phyloP scores from a whole-genome alignment of 352 stramenopile species.

The Pythium plurisporium region DNA sequence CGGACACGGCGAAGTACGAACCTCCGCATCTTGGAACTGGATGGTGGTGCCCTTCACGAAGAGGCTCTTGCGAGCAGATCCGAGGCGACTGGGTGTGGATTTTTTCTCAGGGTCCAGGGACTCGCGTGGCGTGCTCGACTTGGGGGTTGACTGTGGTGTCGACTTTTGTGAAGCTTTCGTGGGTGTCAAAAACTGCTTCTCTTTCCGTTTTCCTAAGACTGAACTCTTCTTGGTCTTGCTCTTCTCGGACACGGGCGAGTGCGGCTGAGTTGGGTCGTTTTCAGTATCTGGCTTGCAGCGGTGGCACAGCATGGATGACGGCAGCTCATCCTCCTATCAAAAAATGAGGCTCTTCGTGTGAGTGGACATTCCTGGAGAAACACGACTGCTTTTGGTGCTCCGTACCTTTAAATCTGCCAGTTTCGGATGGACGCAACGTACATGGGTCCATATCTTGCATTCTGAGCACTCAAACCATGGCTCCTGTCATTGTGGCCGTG shows the following conservation, averaged over 20 bases:
- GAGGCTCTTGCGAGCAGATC: slow-evolving; percentile 35
- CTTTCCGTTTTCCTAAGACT: slow-evolving; percentile 7
- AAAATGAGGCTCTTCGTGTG: not conserved
- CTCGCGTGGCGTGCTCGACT: not conserved
- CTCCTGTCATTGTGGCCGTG: no score
- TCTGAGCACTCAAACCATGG: slow-evolving; percentile 81
- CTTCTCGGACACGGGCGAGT: not conserved
- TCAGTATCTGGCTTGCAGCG: slow-evolving; percentile 27
- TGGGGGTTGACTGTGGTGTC: slow-evolving; percentile 1
- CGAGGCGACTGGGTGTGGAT: not conserved
- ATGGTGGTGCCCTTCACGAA: slow-evolving; percentile 65
- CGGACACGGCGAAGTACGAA: slow-evolving; percentile 20
- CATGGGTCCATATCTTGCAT: slow-evolving; percentile 74
- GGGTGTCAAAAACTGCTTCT: slow-evolving; percentile 18
- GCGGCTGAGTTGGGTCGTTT: not conserved
- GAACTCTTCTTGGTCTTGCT: not conserved
- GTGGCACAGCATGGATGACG: slow-evolving; percentile 51
- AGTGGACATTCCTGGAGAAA: not conserved
- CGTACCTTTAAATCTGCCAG: slow-evolving; percentile 28
- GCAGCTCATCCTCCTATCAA: slow-evolving; percentile 33
- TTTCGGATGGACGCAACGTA: slow-evolving; percentile 58
- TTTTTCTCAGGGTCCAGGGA: slow-evolving; percentile 12
- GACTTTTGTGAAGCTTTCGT: slow-evolving; percentile 27
- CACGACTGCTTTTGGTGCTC: slow-evolving; percentile 1
- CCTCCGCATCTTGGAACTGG: slow-evolving; percentile 58